These are phyloP conservation scores for Ogataea siamensis DNA, from an alignment of 805 yeast species.

Conservation along the genomic window DNA sequence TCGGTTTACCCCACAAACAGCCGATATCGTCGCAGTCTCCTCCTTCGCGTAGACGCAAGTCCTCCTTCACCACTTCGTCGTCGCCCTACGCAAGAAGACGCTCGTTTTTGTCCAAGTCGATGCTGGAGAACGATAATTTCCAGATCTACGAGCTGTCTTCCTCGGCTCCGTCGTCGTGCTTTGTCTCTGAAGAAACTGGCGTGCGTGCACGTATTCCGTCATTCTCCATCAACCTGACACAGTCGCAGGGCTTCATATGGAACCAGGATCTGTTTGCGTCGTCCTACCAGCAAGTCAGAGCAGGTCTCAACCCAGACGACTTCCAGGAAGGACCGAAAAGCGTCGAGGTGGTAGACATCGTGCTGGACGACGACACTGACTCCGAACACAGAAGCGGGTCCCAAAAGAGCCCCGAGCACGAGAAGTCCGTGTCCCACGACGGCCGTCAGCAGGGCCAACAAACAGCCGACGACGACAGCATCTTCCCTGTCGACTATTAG, in stretches of 20 bases:
- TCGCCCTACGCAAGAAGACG: conserved; percentile 56
- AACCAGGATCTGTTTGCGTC: conserved; percentile 76
- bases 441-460: not conserved
- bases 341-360: conserved; percentile 29
- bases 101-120: conserved; percentile 54
- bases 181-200: conserved; percentile 9
- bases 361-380: conserved; percentile 19
- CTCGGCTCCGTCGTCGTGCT: conserved; percentile 23
- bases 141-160: conserved; percentile 47
- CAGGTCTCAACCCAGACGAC: conserved; percentile 31
- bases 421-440: conserved; percentile 3
- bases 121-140: conserved; percentile 55
- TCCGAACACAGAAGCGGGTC: conserved; percentile 6
- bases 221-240: conserved; percentile 47
- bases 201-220: conserved; percentile 30
- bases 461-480: conserved; percentile 14
- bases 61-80: conserved; percentile 37
- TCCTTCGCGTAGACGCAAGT: conserved; percentile 23
- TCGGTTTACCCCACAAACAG: conserved; percentile 2
- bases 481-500: conserved; percentile 20
- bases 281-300: conserved; percentile 58
- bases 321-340: conserved; percentile 20
- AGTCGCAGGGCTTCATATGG: conserved; percentile 74
- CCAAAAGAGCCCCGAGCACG: not conserved
- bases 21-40: conserved; percentile 5